phyloP scores from a whole-genome alignment of 2,329 filamentous ascomycete genomes.

The Exophiala calicioides region DNA sequence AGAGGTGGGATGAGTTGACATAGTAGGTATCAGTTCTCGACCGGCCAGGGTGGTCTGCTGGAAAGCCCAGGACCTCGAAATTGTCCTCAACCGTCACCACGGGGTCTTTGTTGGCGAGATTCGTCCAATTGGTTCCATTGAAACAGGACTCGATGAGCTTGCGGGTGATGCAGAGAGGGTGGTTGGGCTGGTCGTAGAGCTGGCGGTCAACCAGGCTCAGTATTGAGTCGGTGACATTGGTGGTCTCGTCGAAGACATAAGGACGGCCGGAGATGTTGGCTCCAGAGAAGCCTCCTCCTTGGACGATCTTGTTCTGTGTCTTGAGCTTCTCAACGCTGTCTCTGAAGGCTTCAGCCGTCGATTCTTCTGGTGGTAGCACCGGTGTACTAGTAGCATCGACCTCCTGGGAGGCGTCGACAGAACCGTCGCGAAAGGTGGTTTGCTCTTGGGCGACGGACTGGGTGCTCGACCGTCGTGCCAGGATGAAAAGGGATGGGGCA shows the following conservation, averaged over 20 bases:
- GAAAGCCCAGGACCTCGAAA: conserved; percentile 95
- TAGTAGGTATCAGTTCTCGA: conserved; percentile 94
- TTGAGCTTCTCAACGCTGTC: conserved; percentile 13
- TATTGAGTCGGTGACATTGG: conserved; percentile 78
- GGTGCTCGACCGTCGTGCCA: conserved; percentile 23
- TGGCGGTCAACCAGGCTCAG: conserved; percentile 70
- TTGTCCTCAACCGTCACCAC: conserved; percentile 84
- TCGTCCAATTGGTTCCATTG: conserved; percentile 67
- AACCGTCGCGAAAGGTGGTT: conserved; percentile 25
- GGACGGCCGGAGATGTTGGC: conserved; percentile 26
- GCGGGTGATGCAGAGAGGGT: conserved; percentile 87
- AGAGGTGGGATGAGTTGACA: conserved; percentile 76
- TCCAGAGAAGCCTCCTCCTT: conserved; percentile 17
- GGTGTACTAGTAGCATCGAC: conserved; percentile 28
- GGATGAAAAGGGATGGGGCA: conserved; percentile 3
- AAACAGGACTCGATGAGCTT: conserved; percentile 91
- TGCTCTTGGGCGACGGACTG: conserved; percentile 12
- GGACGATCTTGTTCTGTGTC: conserved; percentile 22
- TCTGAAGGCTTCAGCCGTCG: conserved; percentile 4
- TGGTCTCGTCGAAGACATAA: conserved; percentile 67
- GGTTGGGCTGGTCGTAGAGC: conserved; percentile 87
- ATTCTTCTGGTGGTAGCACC: conserved; percentile 8
- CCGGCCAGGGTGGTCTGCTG: conserved; percentile 81
- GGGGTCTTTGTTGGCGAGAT: conserved; percentile 73
- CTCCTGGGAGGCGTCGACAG: conserved; percentile 18